These are phyloP conservation scores for Syncephalastrum contaminatum DNA, from an alignment of 371 early-diverging fungal genomes.

Conservation along the genomic window DNA sequence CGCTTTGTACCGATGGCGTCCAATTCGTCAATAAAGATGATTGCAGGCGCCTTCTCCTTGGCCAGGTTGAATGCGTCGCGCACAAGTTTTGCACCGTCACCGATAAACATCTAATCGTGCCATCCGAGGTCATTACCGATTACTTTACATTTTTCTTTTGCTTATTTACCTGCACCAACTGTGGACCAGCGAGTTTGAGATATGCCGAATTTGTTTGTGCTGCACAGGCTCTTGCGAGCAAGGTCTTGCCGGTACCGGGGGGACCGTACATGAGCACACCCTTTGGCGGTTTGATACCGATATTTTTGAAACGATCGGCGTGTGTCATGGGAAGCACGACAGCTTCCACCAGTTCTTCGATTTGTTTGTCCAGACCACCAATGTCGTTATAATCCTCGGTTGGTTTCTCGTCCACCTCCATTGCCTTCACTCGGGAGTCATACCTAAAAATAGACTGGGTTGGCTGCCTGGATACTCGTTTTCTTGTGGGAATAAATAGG, in stretches of 20 bases:
- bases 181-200: conserved; percentile 97
- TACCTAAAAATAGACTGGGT: conserved; percentile 53
- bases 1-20: conserved; percentile 99
- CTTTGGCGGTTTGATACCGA: conserved; percentile 96
- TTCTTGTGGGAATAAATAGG: not conserved
- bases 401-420: conserved; percentile 99
- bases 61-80: conserved; percentile 99
- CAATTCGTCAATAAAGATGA: conserved; percentile 99
- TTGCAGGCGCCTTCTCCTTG: conserved; percentile 98
- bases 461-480: not conserved
- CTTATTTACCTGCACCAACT: conserved; percentile 90
- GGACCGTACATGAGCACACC: conserved; percentile 97
- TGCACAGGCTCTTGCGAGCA: conserved; percentile 68
- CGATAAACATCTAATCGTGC: conserved; percentile 92
- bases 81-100: conserved; percentile 99
- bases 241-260: conserved; percentile 92
- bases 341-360: conserved; percentile 34
- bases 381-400: conserved; percentile 94
- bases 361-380: conserved; percentile 28
- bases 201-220: conserved; percentile 86
- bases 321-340: conserved; percentile 34
- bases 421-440: conserved; percentile 99
- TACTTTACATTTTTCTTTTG: not conserved
- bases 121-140: not conserved
- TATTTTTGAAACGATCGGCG: conserved; percentile 73